These are phyloP conservation scores for Stachybotrys elegans DNA, from an alignment of 2,329 filamentous ascomycete species.

Conservation along the genomic window DNA sequence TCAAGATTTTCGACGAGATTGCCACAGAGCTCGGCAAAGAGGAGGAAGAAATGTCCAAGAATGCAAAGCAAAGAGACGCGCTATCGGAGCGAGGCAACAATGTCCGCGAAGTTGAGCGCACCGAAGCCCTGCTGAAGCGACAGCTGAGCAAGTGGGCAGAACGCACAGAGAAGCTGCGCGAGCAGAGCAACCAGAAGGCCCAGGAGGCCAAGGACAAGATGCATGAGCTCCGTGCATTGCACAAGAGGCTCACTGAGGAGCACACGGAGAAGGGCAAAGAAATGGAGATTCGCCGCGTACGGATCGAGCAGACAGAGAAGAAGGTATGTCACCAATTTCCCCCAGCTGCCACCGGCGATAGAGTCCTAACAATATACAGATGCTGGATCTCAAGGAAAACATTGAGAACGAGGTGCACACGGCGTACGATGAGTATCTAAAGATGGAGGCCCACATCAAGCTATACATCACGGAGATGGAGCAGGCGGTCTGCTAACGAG, in stretches of 20 bases:
- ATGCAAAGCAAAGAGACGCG: slow-evolving; percentile 77
- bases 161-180: slow-evolving; percentile 76
- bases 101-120: slow-evolving; percentile 85
- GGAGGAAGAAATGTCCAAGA: slow-evolving; percentile 81
- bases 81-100: slow-evolving; percentile 84
- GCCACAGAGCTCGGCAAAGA: slow-evolving; percentile 80
- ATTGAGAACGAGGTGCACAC: slow-evolving; percentile 91
- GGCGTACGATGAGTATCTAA: slow-evolving; percentile 90
- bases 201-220: slow-evolving; percentile 78
- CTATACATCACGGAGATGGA: slow-evolving; percentile 99
- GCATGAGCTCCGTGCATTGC: slow-evolving; percentile 79
- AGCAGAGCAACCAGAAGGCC: slow-evolving; percentile 76
- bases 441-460: slow-evolving; percentile 96
- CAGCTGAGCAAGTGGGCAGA: slow-evolving; percentile 84
- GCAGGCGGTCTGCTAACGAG: slow-evolving; percentile 60
- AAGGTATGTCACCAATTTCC: slow-evolving; percentile 56
- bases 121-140: slow-evolving; percentile 75
- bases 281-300: slow-evolving; percentile 85
- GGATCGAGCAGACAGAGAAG: slow-evolving; percentile 97
- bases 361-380: slow-evolving; percentile 57
- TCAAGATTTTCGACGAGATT: slow-evolving; percentile 85
- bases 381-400: slow-evolving; percentile 95
- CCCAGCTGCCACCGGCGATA: not conserved
- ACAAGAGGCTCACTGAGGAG: slow-evolving; percentile 79
- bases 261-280: slow-evolving; percentile 81